These are phyloP conservation scores for Solanum megistacrolobum DNA, from an alignment of 257 asterid species.

Conservation along the genomic window DNA sequence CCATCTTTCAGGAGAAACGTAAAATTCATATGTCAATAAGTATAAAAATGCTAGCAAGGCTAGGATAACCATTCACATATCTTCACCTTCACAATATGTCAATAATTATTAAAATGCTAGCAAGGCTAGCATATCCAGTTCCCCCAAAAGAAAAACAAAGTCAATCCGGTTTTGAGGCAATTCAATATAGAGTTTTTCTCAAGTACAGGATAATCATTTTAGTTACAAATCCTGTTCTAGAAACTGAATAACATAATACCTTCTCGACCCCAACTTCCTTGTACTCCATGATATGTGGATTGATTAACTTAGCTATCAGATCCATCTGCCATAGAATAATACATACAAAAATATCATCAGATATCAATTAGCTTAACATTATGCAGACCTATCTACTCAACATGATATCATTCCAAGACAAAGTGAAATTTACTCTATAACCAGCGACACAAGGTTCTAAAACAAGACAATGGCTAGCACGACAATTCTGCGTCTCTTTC, in stretches of 20 bases:
- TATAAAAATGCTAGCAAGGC: background rate
- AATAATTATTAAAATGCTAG: background rate
- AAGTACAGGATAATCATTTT: background rate
- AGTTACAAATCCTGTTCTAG: background rate
- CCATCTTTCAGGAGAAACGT: background rate
- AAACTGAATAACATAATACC: conserved; percentile 27
- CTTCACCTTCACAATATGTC: conserved; percentile 77
- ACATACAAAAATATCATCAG: too few relatives aligned
- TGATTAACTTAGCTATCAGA: conserved; percentile 47
- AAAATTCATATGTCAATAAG: background rate
- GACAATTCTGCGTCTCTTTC: too few relatives aligned
- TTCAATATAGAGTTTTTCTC: background rate
- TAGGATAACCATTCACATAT: conserved; percentile 51
- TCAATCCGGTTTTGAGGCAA: conserved; percentile 5
- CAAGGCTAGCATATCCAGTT: conserved; percentile 43
- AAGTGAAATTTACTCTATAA: too few relatives aligned
- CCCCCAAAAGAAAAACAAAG: conserved; percentile 35
- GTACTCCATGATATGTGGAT: conserved; percentile 73
- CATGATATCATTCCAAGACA: too few relatives aligned
- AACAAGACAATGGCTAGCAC: too few relatives aligned
- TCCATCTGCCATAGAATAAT: conserved; percentile 40
- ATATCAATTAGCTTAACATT: too few relatives aligned
- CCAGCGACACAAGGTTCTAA: too few relatives aligned
- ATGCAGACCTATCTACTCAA: too few relatives aligned
- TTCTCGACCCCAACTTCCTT: conserved; percentile 91